phyloP scores from a whole-genome alignment of 768 basidiomycete species.

The Cubamyces sp. region DNA sequence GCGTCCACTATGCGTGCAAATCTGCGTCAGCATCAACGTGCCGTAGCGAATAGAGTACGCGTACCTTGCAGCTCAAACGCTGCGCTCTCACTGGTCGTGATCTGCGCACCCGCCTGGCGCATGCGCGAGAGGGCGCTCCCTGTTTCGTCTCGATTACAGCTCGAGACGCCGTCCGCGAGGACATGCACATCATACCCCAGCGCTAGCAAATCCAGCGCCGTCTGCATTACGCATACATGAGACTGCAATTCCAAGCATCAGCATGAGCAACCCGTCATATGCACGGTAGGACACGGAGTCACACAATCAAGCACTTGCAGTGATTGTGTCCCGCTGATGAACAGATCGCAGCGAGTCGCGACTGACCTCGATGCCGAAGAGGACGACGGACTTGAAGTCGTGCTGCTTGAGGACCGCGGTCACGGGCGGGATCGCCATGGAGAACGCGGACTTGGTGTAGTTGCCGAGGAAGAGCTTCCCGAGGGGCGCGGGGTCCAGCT shows the following conservation, averaged over 20 bases:
- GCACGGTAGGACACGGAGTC: background rate
- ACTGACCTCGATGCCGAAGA: conserved; percentile 89
- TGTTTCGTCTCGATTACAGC: conserved; percentile 79
- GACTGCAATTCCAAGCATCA: conserved; percentile 58
- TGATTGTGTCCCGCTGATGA: background rate
- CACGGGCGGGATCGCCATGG: conserved; percentile 80
- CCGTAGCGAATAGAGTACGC: conserved; percentile 9
- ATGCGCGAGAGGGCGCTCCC: conserved; percentile 72
- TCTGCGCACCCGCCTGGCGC: conserved; percentile 71
- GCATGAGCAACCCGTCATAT: too few species aligned
- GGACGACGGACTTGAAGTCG: conserved; percentile 60
- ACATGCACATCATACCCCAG: conserved; percentile 61
- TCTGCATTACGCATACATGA: conserved; percentile 90
- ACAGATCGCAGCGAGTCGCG: background rate
- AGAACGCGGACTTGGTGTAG: conserved; percentile 81
- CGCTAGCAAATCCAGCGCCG: conserved; percentile 68
- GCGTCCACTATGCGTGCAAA: conserved; percentile 54
- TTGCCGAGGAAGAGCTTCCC: conserved; percentile 62
- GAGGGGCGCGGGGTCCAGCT: conserved; percentile 57
- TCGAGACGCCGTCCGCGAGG: conserved; percentile 84
- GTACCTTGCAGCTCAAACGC: conserved; percentile 76
- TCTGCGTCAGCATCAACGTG: too few species aligned
- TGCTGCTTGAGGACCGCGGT: conserved; percentile 51
- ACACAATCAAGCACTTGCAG: background rate
- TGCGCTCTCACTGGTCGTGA: conserved; percentile 82